Percentiles rank a stretch among this genome's conserved stretches.
phyloP scores from a whole-genome alignment of 2,329 filamentous ascomycete species.

The Colletotrichum chrysophilum region DNA sequence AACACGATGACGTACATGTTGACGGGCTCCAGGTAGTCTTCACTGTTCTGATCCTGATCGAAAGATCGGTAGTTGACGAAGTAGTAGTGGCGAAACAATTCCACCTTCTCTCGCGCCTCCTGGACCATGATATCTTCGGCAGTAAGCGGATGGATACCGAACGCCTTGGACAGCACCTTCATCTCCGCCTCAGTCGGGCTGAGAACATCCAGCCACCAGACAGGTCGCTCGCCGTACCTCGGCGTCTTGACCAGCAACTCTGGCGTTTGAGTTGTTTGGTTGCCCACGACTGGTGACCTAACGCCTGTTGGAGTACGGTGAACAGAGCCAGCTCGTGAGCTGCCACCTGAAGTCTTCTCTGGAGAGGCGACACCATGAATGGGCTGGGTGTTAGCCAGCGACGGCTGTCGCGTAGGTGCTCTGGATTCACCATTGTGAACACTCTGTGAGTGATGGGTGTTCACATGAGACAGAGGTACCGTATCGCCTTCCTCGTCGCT shows the following conservation, averaged over 20 bases:
- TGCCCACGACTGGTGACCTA: slow-evolving; percentile 39
- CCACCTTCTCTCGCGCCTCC: slow-evolving; percentile 96
- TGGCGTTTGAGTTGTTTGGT: slow-evolving; percentile 28
- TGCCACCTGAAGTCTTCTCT: slow-evolving; percentile 32
- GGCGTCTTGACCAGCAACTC: slow-evolving; percentile 49
- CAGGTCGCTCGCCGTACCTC: slow-evolving; percentile 80
- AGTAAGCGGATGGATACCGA: slow-evolving; percentile 94
- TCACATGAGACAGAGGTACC: not conserved
- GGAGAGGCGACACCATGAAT: slow-evolving; percentile 33
- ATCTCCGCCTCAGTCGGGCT: slow-evolving; percentile 93
- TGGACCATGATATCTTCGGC: slow-evolving; percentile 97
- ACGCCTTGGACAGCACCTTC: slow-evolving; percentile 90
- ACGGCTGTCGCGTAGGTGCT: slow-evolving; percentile 50
- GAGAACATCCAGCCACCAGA: slow-evolving; percentile 96
- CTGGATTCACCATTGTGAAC: slow-evolving; percentile 47
- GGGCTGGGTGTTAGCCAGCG: slow-evolving; percentile 36
- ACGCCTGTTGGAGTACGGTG: slow-evolving; percentile 51
- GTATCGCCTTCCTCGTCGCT: slow-evolving; percentile 41
- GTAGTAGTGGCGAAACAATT: slow-evolving; percentile 96
- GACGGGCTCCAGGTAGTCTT: slow-evolving; percentile 91
- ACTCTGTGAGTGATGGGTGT: slow-evolving; percentile 28
- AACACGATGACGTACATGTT: slow-evolving; percentile 99
- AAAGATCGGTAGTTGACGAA: slow-evolving; percentile 99
- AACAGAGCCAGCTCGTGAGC: slow-evolving; percentile 42
- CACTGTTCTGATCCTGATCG: slow-evolving; percentile 89